Evolutionary conservation across 495 filamentous ascomycete genomes (phyloP), one percentile per base, ranked within the genome.

Genomic region (Friedmanniomyces simplex): DNA sequence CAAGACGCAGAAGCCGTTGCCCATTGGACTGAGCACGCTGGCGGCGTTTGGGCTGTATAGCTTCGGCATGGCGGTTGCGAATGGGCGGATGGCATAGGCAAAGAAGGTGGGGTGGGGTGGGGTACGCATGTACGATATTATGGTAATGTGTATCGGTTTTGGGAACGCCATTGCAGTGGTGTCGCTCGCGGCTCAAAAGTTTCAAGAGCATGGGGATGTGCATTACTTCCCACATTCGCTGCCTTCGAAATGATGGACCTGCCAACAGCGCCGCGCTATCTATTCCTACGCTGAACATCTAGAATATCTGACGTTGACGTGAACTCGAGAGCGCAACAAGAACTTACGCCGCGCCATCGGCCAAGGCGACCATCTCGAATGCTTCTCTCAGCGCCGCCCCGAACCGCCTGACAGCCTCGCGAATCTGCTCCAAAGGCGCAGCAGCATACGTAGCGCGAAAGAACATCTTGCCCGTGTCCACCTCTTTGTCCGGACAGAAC

Each of bases 381-480:
- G 78, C 79, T 63, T 76, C 76, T 59, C 80, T 73, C 22, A 98
- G 66, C 2, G 87, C 83, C 55, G 75, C 72, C 0, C 84, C 88
- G 61, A 96, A 85, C 52, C 91, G 74, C 57, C 76, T 72, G 52
- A 95, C 89, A 0, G 86, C 93, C 70, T 88, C 83, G 0, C 75
- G 76, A 72, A 96, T 93, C 67, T 83, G 79, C 39, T 87, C 81
- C 1, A 76, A 75, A 42, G 81, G 80, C 16, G 88, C 89, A 24
- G 91, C 84, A 1, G 90, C 89, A 72, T 85, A 96, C 2, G 91
- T 98, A 6, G 86, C 82, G 41, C 93, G 80, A 76, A 96, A 91
- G 76, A 89, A 96, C 69, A 91, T 71, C 59, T 77, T 75, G n/a
- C 76, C 71, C 54, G 74, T 73, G 16, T 58, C 67, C 37, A 65